Evolutionary conservation across 352 stramenopile genomes (phyloP), one percentile per base, ranked within the genome.

Genomic region (Phytophthora sojae): DNA sequence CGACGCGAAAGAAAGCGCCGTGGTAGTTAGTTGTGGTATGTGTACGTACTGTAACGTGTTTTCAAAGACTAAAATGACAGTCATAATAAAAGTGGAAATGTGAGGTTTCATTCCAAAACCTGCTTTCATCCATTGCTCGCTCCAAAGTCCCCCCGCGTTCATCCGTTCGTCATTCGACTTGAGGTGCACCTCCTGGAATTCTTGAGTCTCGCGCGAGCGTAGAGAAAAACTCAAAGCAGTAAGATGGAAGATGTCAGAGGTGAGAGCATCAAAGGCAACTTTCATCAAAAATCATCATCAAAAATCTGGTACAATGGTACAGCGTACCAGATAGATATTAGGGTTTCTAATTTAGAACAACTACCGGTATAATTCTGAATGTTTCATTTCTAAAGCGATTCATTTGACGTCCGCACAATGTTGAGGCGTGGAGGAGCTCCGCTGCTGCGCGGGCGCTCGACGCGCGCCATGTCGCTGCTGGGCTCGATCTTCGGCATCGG

Each of bases 401-500:
- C 15, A 6, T 23, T 50, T 50, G 29, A 32, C 6, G 23, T 25
- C 44, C 44, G 57, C 45, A 47, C 52, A 23, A 71, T 77, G 73
- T 55, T 77, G 19, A 64, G 50, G 4, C 23, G 30, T 4, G 14
- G 59, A 59, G 57, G 25, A 45, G 45, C n/a, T 19, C 45, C 29
- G 61, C 55, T 68, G 32, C 21, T 66, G 32, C 45, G 57, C 19
- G 8, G 59, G 32, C 61, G 55, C 39, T 67, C 61, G 17, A 56
- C 64, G 45, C 80, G 86, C 29, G 76, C 76, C 42, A 81, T 91
- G 80, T 95, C 88, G 30, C 66, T 95, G 7, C 72, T 95, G 32
- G 68, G 85, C 60, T 81, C 83, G 56, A 90, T 95, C 66, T 95
- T 95, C 61, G 86, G 86, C 49, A 94, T 94, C 61, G 86, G 86